phyloP scores from a whole-genome alignment of 306 rosid genomes.

The Quercus parvula region DNA sequence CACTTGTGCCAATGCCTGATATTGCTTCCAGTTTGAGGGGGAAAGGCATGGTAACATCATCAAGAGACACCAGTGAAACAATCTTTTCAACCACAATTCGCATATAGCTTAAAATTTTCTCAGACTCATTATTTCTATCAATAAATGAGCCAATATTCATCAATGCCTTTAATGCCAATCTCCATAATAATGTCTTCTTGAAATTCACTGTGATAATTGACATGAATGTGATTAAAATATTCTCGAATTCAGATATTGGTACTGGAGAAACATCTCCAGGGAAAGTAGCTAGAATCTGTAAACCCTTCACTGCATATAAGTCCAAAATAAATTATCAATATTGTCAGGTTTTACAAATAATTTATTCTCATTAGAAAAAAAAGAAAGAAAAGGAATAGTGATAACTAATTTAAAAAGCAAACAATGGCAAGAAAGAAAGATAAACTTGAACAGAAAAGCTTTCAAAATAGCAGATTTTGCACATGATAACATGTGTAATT shows the following conservation, averaged over 20 bases:
- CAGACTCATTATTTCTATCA: slow-evolving; percentile 49
- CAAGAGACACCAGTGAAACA: slow-evolving; percentile 47
- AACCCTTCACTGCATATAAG: slow-evolving; percentile 72
- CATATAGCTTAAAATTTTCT: slow-evolving; percentile 57
- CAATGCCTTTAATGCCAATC: slow-evolving; percentile 64
- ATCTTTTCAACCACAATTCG: slow-evolving; percentile 54
- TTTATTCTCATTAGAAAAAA: background rate
- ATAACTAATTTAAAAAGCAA: background rate
- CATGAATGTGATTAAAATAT: slow-evolving; percentile 59
- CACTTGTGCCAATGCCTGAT: slow-evolving; percentile 66
- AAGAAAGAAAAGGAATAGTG: slow-evolving; percentile 1
- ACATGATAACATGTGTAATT: background rate
- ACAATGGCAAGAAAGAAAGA: background rate
- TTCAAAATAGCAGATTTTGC: background rate
- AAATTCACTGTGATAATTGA: slow-evolving; percentile 59
- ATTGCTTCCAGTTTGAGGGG: slow-evolving; percentile 66
- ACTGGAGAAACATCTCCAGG: slow-evolving; percentile 62
- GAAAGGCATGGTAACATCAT: slow-evolving; percentile 54
- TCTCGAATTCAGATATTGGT: slow-evolving; percentile 45
- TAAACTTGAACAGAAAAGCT: background rate
- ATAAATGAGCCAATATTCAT: slow-evolving; percentile 65
- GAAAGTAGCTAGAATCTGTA: slow-evolving; percentile 74
- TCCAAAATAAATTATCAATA: slow-evolving; percentile 21
- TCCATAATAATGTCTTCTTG: slow-evolving; percentile 55
- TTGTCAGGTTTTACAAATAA: slow-evolving; percentile 1